Conservation (phyloP, 768 basidiomycete species). For the Dacryopinax primogenitus region DNA sequence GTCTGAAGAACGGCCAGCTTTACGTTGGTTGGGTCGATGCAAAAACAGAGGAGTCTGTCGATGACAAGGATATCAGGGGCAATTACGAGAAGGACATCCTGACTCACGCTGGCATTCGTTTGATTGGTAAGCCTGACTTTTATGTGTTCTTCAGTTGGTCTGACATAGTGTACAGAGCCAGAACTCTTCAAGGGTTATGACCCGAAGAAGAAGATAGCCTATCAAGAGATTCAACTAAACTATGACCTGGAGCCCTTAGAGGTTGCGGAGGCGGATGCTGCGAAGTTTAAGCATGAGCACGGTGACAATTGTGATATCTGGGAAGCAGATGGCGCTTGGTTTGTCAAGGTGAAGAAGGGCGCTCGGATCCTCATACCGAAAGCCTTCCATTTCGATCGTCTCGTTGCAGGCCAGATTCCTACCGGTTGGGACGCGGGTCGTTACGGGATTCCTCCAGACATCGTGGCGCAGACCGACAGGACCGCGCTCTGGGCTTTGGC, state of each 20-base stretch:
- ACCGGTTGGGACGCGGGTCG: slow-evolving; percentile 95
- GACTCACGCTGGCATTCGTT: slow-evolving; percentile 76
- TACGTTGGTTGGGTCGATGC: slow-evolving; percentile 98
- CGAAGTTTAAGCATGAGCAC: slow-evolving; percentile 92
- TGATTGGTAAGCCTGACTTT: slow-evolving; percentile 56
- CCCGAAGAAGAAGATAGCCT: slow-evolving; percentile 92
- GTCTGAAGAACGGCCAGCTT: slow-evolving; percentile 78
- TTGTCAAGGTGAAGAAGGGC: slow-evolving; percentile 97
- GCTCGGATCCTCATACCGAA: slow-evolving; percentile 88
- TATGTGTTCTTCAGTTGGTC: slow-evolving; percentile 2
- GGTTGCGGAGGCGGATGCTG: slow-evolving; percentile 77
- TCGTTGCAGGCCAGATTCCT: slow-evolving; percentile 91
- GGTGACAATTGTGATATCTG: slow-evolving; percentile 94
- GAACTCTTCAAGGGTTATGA: slow-evolving; percentile 97
- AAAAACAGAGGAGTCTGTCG: slow-evolving; percentile 84
- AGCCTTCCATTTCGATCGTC: slow-evolving; percentile 84
- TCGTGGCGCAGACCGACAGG: slow-evolving; percentile 86
- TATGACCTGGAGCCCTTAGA: slow-evolving; percentile 96
- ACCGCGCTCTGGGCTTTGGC: slow-evolving; percentile 90
- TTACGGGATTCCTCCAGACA: slow-evolving; percentile 94
- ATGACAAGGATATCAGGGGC: slow-evolving; percentile 91
- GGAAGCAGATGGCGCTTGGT: slow-evolving; percentile 91
- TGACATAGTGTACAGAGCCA: slow-evolving; percentile 48
- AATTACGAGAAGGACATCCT: slow-evolving; percentile 93
- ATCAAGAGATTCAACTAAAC: slow-evolving; percentile 90